Evolutionary conservation across 2,329 filamentous ascomycete species (phyloP), one percentile per base, ranked within the genome.

Genomic region (Neopestalotiopsis clavispora): DNA sequence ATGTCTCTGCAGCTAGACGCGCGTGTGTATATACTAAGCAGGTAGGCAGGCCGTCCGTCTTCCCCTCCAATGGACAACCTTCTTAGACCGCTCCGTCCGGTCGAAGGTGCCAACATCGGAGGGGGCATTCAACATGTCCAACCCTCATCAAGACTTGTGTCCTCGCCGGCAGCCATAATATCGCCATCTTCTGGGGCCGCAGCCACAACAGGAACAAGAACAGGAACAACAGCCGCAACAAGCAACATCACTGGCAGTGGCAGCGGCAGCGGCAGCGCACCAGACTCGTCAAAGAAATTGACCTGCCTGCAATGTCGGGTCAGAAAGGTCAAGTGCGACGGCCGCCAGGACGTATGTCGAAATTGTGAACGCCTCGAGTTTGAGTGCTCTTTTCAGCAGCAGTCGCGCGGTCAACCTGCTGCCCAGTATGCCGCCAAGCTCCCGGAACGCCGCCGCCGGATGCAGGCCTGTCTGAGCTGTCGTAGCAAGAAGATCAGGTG

Each of bases 361-460:
- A 80, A 80, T 67, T 80, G 79, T 68, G 72, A 77, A 56, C 77
- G 79, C 32, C 67, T 80, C 6, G 73, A 74, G 9, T 78, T 80
- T 67, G 74, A 75, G 42, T 80, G 79, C 66, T 80, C 79, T 14
- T 78, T 80, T n/a, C 73, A 74, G 61, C 73, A 74, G 61, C 74
- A 76, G 38, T 70, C 72, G 4, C 70, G 74, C 61, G 70, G 72
- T 23, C 69, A 70, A 65, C 59, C 71, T 13, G 67, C 70, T 1
- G 71, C 73, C 12, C 72, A 72, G n/a, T 76, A 77, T 65, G 71
- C 69, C 6, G 63, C 74, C 40, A 77, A 74, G 67, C 69, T 74
- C 5, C 74, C 75, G 3, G 74, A 77, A 67, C 72, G 73, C 20
- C 71, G 74, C 4, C 72, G 74, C 60, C 73, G 76, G n/a, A 75